Conservation (phyloP, 1,284 basidiomycete genomes). For the Phellinidium pouzarii region DNA sequence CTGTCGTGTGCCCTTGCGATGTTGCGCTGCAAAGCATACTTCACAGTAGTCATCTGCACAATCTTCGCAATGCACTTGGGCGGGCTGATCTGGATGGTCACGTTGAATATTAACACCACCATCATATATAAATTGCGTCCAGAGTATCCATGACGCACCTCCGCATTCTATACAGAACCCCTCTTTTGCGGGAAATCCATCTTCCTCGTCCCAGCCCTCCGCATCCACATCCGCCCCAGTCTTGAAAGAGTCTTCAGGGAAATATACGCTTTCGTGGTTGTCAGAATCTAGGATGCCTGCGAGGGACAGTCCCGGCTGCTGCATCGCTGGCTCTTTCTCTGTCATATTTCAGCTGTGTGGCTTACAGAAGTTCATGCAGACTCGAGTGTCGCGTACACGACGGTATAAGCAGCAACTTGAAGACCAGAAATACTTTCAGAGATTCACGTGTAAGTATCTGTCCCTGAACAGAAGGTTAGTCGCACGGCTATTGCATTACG, state of each 20-base stretch:
- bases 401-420: too few relatives aligned
- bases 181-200: slow-evolving; percentile 40
- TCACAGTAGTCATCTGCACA: slow-evolving; percentile 71
- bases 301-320: slow-evolving; percentile 9
- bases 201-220: slow-evolving; percentile 63
- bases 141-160: slow-evolving; percentile 39
- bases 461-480: too few relatives aligned
- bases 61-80: slow-evolving; percentile 60
- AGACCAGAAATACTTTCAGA: too few relatives aligned
- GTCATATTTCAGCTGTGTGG: neutral
- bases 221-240: slow-evolving; percentile 24
- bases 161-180: slow-evolving; percentile 79
- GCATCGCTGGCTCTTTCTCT: neutral
- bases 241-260: neutral
- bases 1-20: slow-evolving; percentile 71
- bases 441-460: too few relatives aligned
- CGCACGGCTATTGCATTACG: too few relatives aligned
- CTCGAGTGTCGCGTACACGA: neutral
- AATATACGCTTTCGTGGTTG: slow-evolving; percentile 2
- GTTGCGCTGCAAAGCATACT: slow-evolving; percentile 76
- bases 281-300: slow-evolving; percentile 14
- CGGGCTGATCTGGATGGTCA: slow-evolving; percentile 55
- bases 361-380: neutral
- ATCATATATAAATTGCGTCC: neutral
- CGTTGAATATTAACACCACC: slow-evolving; percentile 2